Base-by-base conservation (phyloP, 2,329 filamentous ascomycete genomes). In the Drechslera avenae region DNA sequence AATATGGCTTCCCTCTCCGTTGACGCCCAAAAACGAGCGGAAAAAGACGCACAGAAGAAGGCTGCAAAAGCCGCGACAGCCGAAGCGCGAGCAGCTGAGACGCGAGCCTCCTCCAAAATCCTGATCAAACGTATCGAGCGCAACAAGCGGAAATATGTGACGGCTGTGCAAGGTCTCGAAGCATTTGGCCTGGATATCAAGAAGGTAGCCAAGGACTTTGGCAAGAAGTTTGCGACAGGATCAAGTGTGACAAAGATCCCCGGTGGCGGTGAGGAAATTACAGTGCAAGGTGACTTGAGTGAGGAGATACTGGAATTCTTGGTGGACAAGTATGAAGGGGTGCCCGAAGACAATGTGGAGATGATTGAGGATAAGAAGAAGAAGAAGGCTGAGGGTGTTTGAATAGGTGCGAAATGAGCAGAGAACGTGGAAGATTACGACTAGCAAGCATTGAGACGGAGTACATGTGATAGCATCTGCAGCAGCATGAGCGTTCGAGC, bases 151-250 rank as follows among this genome's bases (percentile, higher is more conserved):
- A 99, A 99, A 79, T 95, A 87, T 72, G 92, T 99, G 46, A 99
- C 94, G 0, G 88, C 92, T 13, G 86, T 99, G n/a, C 85, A 85
- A 5, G 94, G 94, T 0, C 81, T 99, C 16, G 94, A 99, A 74
- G 86, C 88, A 0, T 96, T 97, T 68, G 91, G 91, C 0, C 75
- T 97, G 34, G 93, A 97, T 49, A 82, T 97, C 68, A 99, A 99
- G 77, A 97, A 97, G 79, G 81, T 96, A 6, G 87, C 92, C 51
- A 97, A 97, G 80, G 94, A 97, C 69, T 87, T 97, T 63, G 94
- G 94, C 57, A 99, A 97, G 84, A 97, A 97, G 78, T 97, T 99
- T 71, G 94, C 94, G 23, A 97, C 94, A 8, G 94, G 94, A 0
- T 88, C 87, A 13, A 92, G 88, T 36, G 94, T 99, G 36, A 97